Conservation (phyloP, 2,329 filamentous ascomycete species). For the Cladosporium phlei region DNA sequence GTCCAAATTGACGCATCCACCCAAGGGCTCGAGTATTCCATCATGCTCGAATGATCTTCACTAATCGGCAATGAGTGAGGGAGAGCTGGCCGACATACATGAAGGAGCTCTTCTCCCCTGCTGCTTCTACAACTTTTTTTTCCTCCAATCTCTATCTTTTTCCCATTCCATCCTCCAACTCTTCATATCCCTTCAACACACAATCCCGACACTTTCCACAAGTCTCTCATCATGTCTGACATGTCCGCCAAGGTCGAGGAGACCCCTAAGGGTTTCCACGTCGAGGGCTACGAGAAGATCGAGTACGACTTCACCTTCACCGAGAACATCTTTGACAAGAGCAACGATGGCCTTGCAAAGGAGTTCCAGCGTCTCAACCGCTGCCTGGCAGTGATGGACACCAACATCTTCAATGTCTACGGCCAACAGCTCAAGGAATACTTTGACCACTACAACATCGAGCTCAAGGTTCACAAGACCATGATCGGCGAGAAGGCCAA, state of each 20-base stretch:
- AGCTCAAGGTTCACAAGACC: slow-evolving; percentile 64
- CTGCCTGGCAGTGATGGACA: slow-evolving; percentile 64
- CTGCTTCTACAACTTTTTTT: slow-evolving; percentile 9
- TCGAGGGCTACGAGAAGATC: slow-evolving; percentile 71
- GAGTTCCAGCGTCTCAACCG: slow-evolving; percentile 63
- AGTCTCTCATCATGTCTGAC: slow-evolving; percentile 55
- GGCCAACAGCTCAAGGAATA: slow-evolving; percentile 62
- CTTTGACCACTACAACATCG: slow-evolving; percentile 60
- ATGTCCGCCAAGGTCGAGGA: slow-evolving; percentile 61
- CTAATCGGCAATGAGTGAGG: slow-evolving; percentile 3
- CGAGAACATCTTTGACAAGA: slow-evolving; percentile 60
- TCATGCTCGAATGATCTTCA: slow-evolving; percentile 10
- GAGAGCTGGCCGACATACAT: slow-evolving; percentile 7
- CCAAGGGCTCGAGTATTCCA: slow-evolving; percentile 9
- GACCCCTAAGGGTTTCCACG: slow-evolving; percentile 62
- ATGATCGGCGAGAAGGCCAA: slow-evolving; percentile 73
- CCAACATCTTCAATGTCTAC: slow-evolving; percentile 66
- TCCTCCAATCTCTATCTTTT: slow-evolving; percentile 7
- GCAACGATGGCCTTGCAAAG: slow-evolving; percentile 58
- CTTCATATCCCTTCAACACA: slow-evolving; percentile 14
- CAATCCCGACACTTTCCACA: slow-evolving; percentile 14
- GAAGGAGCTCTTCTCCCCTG: slow-evolving; percentile 3
- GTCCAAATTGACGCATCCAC: slow-evolving; percentile 7
- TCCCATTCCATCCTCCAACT: slow-evolving; percentile 13
- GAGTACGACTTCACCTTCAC: slow-evolving; percentile 71